Base-by-base conservation (phyloP, 2,329 filamentous ascomycete genomes). In the Colletotrichum falcatum region DNA sequence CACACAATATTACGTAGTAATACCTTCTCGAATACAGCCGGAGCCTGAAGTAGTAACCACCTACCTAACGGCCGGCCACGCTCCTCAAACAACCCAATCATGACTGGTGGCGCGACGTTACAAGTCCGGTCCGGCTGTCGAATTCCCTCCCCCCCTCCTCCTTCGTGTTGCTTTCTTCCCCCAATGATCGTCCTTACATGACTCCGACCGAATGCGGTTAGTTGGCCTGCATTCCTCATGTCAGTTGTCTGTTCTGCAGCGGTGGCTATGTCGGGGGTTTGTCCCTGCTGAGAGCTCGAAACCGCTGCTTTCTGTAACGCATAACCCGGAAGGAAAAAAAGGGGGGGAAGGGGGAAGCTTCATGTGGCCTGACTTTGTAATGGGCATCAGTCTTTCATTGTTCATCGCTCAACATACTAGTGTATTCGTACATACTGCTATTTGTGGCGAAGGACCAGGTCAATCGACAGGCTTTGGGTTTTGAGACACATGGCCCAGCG, bases 131-230 rank as follows among this genome's bases (percentile, higher is more conserved):
- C 6, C 16, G 28, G 20, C 54, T 53, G 55, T 33, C 23, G 26
- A 60, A 54, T 5, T 16, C 37, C 37, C 37, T 39, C 54, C 44
- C 48, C 44, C 30, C n/a, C 33, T 16, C 58, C 46, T 33, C 7
- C 7, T 7, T 7, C 7, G 3, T 7, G 4, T 33, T 33, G 7
- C 26, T 28, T 61, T 30, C n/a, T 42, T 59, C 48, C 35, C 46
- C 65, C 56, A 68, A 63, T 63, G 65, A 71, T 71, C 53, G 28
- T 48, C 68, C 37, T 62, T 58, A 63, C 58, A 70, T 63, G 56
- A 62, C 64, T 53, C n/a, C 53, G n/a, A 28, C 66, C 33, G 39
- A 26, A 35, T 49, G 23, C 23, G 20, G 33, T 23, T n/a, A 44
- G 20, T n/a, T 18, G 42, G 20, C 16, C 42, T 30, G 11, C n/a